Percentiles rank a stretch among this genome's conserved stretches.
Evolutionary conservation across 1,284 basidiomycete genomes (phyloP).

Genomic region (Boletellus deceptivus): DNA sequence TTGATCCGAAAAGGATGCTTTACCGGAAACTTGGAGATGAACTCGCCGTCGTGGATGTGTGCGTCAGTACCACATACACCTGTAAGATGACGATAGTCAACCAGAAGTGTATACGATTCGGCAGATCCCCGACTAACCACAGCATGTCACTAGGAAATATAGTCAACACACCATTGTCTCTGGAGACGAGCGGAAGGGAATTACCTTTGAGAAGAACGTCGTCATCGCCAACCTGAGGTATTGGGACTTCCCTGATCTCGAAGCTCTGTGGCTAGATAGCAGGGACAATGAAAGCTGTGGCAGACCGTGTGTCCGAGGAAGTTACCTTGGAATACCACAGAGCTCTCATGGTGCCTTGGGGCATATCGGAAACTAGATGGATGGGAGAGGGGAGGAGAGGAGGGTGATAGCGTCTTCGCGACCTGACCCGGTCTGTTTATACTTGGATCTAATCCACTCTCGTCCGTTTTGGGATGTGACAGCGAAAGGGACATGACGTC

Average conservation of each 20-base stretch:
- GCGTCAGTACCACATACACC: slow-evolving; percentile 78
- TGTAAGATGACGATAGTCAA: slow-evolving; percentile 9
- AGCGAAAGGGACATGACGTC: slow-evolving; percentile 25
- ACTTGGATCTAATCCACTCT: slow-evolving; percentile 12
- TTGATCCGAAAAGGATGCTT: slow-evolving; percentile 9
- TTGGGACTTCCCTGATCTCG: slow-evolving; percentile 52
- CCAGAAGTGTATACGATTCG: no score
- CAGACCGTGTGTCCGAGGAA: not conserved
- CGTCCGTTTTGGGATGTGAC: slow-evolving; percentile 15
- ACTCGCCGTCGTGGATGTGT: slow-evolving; percentile 78
- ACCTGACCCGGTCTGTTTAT: slow-evolving; percentile 22
- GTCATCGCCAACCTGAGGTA: slow-evolving; percentile 53
- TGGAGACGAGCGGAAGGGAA: not conserved
- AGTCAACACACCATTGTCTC: slow-evolving; percentile 7
- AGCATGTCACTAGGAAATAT: slow-evolving; percentile 40
- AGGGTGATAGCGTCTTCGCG: not conserved
- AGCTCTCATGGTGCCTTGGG: slow-evolving; percentile 34
- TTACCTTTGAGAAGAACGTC: slow-evolving; percentile 62
- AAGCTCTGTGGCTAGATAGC: slow-evolving; percentile 42
- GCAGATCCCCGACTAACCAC: slow-evolving; percentile 37
- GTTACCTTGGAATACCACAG: slow-evolving; percentile 34
- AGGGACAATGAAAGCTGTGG: slow-evolving; percentile 11
- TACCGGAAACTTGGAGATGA: slow-evolving; percentile 74
- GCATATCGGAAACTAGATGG: slow-evolving; percentile 20
- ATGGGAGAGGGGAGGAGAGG: slow-evolving; percentile 6